These are phyloP conservation scores for Aspergillus proliferans DNA, from an alignment of 2,329 filamentous ascomycete genomes.

Conservation along the genomic window DNA sequence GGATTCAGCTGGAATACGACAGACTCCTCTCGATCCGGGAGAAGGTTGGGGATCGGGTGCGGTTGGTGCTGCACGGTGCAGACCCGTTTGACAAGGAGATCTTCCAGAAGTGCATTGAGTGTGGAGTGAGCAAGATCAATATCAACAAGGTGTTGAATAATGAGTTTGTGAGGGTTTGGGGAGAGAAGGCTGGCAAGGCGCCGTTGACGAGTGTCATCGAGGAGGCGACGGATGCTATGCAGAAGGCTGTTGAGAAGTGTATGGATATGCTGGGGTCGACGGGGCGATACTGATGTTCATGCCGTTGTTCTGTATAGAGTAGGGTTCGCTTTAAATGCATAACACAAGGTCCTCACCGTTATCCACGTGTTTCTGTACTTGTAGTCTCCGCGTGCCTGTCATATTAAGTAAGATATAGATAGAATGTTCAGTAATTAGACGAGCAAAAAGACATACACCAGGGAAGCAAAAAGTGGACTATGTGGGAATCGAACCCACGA, in stretches of 20 bases:
- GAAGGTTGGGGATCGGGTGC: constrained; percentile 44
- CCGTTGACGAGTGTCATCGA: constrained; percentile 51
- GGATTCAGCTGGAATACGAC: constrained; percentile 58
- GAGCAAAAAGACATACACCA: not conserved
- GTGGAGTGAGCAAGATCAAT: constrained; percentile 53
- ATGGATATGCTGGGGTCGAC: constrained; percentile 47
- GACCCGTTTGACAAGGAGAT: constrained; percentile 53
- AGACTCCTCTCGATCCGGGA: constrained; percentile 45
- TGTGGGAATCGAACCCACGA: constrained; percentile 18
- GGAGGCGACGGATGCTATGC: constrained; percentile 49
- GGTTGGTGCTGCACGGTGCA: constrained; percentile 53
- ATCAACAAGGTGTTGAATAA: constrained; percentile 55
- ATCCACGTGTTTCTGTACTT: no score
- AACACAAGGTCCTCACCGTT: no score
- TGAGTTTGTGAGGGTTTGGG: constrained; percentile 44
- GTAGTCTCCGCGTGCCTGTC: no score
- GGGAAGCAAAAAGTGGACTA: constrained; percentile 8
- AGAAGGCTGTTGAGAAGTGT: constrained; percentile 50
- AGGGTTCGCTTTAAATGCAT: not conserved
- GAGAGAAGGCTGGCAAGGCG: constrained; percentile 45
- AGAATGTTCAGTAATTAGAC: no score
- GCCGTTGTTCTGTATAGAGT: not conserved
- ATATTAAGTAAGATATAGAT: no score
- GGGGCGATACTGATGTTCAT: constrained; percentile 24
- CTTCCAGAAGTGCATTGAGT: constrained; percentile 49